Conservation (phyloP, 2,329 filamentous ascomycete genomes). For the Botrytis medusae region DNA sequence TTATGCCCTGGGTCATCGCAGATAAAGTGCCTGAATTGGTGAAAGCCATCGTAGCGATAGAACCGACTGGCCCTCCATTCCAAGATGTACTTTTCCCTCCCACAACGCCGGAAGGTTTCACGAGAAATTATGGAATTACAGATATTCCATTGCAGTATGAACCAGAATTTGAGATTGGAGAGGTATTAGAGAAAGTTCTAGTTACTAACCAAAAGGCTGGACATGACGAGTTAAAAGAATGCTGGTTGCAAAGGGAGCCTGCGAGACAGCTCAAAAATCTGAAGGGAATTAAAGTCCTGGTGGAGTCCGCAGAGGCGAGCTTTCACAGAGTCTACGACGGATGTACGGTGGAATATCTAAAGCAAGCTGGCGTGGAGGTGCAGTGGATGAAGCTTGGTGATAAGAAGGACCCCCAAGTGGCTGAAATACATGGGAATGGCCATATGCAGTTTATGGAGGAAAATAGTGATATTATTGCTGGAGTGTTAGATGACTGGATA, state of each 20-base stretch:
- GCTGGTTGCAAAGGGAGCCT: constrained; percentile 42
- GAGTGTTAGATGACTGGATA: constrained; percentile 38
- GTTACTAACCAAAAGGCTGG: neutral
- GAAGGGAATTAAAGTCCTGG: constrained; percentile 40
- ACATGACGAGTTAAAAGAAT: constrained; percentile 20
- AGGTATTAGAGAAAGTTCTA: neutral
- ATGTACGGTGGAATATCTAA: constrained; percentile 44
- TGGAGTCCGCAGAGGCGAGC: constrained; percentile 46
- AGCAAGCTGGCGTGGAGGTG: constrained; percentile 45
- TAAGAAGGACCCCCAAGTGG: constrained; percentile 11
- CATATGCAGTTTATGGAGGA: constrained; percentile 52
- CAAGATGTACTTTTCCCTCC: constrained; percentile 38
- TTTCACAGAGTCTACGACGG: constrained; percentile 50
- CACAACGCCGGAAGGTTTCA: constrained; percentile 34
- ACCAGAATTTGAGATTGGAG: neutral
- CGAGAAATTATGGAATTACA: constrained; percentile 47
- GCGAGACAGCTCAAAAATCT: constrained; percentile 43
- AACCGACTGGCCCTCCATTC: constrained; percentile 51
- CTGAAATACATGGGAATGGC: constrained; percentile 47
- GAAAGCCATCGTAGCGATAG: constrained; percentile 46
- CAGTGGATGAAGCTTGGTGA: constrained; percentile 43
- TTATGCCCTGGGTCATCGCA: constrained; percentile 45
- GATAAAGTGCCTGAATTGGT: constrained; percentile 46
- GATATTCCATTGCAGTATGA: constrained; percentile 50
- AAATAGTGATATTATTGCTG: constrained; percentile 46